Evolutionary conservation across 169 alveolate species (phyloP), one percentile per base, ranked within the genome.

Genomic region (Eimeria necatrix): DNA sequence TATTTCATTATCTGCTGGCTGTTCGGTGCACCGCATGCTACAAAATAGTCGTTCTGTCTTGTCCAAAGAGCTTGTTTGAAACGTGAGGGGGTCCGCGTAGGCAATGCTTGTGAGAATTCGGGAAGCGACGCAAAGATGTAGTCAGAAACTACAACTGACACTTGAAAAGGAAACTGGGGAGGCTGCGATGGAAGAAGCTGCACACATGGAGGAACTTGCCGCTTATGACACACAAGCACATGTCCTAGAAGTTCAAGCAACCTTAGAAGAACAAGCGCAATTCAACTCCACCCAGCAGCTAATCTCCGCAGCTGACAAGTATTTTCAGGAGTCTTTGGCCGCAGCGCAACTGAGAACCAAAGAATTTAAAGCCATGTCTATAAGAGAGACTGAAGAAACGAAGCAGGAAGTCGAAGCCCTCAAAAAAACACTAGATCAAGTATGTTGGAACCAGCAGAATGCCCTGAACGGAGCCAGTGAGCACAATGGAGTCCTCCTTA

Each of bases 21-120:
- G 18, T 5, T 2, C 26, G 71, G 53, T 24, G 71, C 12, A 52
- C 24, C 8, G 71, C 48, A 51, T 5, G 12, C 7, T 5, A 52
- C 52, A 60, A 51, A 9, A 9, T 51, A 14, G 68, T 18, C 20
- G 68, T 22, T 8, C 49, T 64, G 49, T 4, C 18, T 20, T 52
- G 49, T 48, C 26, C 53, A 26, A 24, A 49, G 70, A 32, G 46
- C 41, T 22, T 9, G n/a, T 5, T 48, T 16, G 89, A 9, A 52
- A 20, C 46, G 91, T 56, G 91, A 52, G 32, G 52, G 52, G 78
- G 59, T 59, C 32, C 76, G 46, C 26, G 59, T 52, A 83, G 91
- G 91, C 91, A 22, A 83, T 83, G 91, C 91, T 83, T 53, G 16
- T 52, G 49, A 52, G 91, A n/a, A 83, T 83, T 32, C 91, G 91